These are phyloP conservation scores for Yamadazyma olivae DNA, from an alignment of 805 yeast genomes.

Conservation along the genomic window DNA sequence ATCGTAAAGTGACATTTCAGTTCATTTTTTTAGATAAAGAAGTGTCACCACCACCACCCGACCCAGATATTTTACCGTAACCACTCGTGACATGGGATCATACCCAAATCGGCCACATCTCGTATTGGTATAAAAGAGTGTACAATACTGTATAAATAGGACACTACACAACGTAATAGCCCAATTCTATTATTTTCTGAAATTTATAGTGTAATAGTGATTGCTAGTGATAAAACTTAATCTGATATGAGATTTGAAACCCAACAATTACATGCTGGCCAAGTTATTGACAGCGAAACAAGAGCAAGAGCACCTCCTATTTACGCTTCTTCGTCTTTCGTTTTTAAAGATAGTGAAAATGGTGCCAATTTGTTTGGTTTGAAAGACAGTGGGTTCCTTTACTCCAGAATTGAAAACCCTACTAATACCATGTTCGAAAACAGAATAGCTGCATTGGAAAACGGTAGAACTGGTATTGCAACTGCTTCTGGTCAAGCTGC, in stretches of 20 bases:
- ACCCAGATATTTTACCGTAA: too few species aligned
- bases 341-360: conserved; percentile 81
- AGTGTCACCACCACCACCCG: too few species aligned
- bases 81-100: too few species aligned
- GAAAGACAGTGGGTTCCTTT: conserved; percentile 80
- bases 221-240: too few species aligned
- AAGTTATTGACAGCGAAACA: conserved; percentile 60
- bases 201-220: too few species aligned
- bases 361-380: conserved; percentile 90
- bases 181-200: too few species aligned
- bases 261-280: conserved; percentile 94
- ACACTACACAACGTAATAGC: too few species aligned
- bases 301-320: conserved; percentile 90
- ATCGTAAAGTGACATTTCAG: too few species aligned
- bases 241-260: conserved; percentile 69
- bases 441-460: conserved; percentile 89
- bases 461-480: conserved; percentile 88
- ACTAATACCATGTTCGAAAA: conserved; percentile 89
- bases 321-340: conserved; percentile 88
- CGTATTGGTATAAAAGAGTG: too few species aligned
- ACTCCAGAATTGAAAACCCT: conserved; percentile 90
- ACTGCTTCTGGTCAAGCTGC: conserved; percentile 97
- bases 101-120: too few species aligned
- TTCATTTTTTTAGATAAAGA: too few species aligned
- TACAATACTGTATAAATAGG: too few species aligned